Evolutionary conservation across 208 protist species (phyloP).

Genomic region (Borovskyia barvae): DNA sequence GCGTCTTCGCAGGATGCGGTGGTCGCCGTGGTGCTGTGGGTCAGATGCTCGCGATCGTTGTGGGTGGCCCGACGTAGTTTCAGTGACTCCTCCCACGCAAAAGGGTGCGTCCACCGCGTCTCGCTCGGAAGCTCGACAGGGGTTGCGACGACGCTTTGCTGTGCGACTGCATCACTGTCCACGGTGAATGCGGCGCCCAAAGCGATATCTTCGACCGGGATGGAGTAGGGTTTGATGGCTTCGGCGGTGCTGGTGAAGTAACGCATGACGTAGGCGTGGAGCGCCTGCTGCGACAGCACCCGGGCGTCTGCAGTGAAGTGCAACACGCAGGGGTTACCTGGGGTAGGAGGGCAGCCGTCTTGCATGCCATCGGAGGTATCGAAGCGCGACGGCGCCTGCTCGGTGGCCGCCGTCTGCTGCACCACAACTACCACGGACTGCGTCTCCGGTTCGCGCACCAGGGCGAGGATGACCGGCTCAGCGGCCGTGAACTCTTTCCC

Average conservation of each 20-base stretch:
- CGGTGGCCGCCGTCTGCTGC: conserved; percentile 47
- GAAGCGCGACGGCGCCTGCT: conserved; percentile 40
- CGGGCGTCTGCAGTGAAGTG: conserved; percentile 71
- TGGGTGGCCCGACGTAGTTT: conserved; percentile 40
- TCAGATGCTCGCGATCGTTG: conserved; percentile 29
- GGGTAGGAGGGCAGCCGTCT: conserved; percentile 21
- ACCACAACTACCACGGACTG: conserved; percentile 52
- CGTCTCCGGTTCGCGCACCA: conserved; percentile 27
- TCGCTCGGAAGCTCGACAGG: conserved; percentile 51
- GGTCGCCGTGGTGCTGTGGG: conserved; percentile 5
- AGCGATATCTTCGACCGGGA: conserved; percentile 30
- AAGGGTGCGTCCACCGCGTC: conserved; percentile 58
- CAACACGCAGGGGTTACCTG: conserved; percentile 31
- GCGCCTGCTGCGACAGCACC: conserved; percentile 29
- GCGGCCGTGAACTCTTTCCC: conserved; percentile 12
- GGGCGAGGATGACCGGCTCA: conserved; percentile 41
- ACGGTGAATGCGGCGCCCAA: conserved; percentile 55
- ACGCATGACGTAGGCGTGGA: conserved; percentile 46
- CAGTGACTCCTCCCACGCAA: conserved; percentile 48
- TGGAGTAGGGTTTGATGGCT: background rate
- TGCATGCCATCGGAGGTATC: background rate
- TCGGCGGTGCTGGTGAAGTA: conserved; percentile 6
- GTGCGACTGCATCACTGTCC: conserved; percentile 18
- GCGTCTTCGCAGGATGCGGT: background rate
- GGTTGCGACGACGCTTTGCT: background rate